Conservation (phyloP, 441 rosid species). For the Euphorbia schlechtendalii region DNA sequence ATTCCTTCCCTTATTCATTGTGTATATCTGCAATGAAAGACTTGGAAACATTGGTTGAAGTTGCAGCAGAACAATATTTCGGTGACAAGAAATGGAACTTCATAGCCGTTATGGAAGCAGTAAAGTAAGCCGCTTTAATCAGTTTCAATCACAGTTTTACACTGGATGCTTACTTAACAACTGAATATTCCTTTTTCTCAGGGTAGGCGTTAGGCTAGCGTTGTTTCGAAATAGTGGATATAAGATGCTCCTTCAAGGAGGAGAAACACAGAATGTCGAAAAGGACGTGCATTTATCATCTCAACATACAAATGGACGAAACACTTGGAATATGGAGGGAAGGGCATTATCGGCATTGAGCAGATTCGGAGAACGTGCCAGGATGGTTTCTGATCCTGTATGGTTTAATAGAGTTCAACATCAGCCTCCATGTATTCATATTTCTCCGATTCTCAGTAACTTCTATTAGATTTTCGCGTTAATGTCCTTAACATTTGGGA, state of each 20-base stretch:
- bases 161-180: conserved; percentile 11
- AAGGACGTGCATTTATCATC: background rate
- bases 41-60: conserved; percentile 87
- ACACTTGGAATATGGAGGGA: conserved; percentile 34
- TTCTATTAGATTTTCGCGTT: conserved; percentile 11
- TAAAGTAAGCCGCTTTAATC: conserved; percentile 47
- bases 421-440: conserved; percentile 45
- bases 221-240: conserved; percentile 38
- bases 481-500: conserved; percentile 1
- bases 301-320: conserved; percentile 27
- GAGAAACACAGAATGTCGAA: too few relatives aligned
- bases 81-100: conserved; percentile 87
- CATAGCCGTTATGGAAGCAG: conserved; percentile 75
- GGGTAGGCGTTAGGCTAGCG: conserved; percentile 66
- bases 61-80: conserved; percentile 68
- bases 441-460: background rate
- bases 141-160: background rate
- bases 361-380: too few relatives aligned
- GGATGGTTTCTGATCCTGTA: background rate
- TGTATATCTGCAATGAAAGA: conserved; percentile 77
- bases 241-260: too few relatives aligned
- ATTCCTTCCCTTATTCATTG: conserved; percentile 61
- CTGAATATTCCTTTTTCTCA: conserved; percentile 24
- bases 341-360: too few relatives aligned
- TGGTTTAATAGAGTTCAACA: conserved; percentile 62